A percentile compares a stretch with the other conserved stretches of the same genome.
Conservation (phyloP, 78 protist species). For the Diacronema lutheri region DNA sequence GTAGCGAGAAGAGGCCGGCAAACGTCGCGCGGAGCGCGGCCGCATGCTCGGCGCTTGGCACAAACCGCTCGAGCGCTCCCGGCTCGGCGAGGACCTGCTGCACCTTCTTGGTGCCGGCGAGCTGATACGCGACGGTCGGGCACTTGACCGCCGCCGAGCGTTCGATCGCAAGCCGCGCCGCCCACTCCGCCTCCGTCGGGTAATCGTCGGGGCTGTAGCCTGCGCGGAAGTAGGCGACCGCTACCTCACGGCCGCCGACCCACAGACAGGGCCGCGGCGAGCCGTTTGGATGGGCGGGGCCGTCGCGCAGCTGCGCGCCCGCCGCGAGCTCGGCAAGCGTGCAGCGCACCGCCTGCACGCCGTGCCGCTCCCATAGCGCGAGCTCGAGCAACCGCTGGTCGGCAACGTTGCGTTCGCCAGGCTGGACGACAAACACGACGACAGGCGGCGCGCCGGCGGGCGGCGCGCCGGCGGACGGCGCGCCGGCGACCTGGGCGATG, state of each 20-base stretch:
- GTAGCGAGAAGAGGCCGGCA: slow-evolving; percentile 10
- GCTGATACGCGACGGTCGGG: slow-evolving; percentile 78
- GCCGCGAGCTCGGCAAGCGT: neutral
- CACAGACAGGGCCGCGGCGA: neutral
- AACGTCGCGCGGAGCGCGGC: neutral
- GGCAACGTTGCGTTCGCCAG: slow-evolving; percentile 63
- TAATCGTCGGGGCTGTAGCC: slow-evolving; percentile 89
- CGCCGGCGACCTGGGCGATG: neutral
- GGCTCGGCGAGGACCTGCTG: slow-evolving; percentile 77
- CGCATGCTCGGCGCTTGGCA: neutral
- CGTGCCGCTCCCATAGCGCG: slow-evolving; percentile 5
- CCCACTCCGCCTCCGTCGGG: slow-evolving; percentile 72
- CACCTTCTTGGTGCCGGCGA: slow-evolving; percentile 85
- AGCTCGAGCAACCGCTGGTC: slow-evolving; percentile 73
- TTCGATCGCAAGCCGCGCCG: slow-evolving; percentile 71
- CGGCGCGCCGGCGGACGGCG: neutral
- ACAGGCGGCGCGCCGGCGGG: neutral
- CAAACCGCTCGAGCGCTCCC: slow-evolving; percentile 53
- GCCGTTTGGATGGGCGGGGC: neutral
- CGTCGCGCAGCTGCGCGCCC: no score
- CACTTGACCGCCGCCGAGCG: slow-evolving; percentile 75
- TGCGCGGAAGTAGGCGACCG: slow-evolving; percentile 81
- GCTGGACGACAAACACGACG: slow-evolving; percentile 65
- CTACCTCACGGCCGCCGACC: neutral
- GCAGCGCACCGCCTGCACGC: neutral